Percentiles rank a stretch among this genome's conserved stretches.
Conservation (phyloP, 225 moss, liverwort and hornwort species). For the Physcomitrium patens region DNA sequence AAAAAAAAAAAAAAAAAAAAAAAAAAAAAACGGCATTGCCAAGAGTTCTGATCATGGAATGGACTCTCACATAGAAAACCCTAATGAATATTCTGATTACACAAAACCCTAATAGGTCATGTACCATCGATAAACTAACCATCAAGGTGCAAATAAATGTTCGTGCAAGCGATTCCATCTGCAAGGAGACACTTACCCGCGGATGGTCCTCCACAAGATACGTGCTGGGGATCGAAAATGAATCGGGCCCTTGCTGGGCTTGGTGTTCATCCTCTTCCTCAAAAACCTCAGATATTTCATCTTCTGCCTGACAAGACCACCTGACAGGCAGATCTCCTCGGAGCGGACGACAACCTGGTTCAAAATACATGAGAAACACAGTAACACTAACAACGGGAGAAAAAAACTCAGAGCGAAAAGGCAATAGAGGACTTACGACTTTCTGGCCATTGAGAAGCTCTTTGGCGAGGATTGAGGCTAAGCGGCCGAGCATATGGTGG, state of each 20-base stretch:
- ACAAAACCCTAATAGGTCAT: too few species aligned
- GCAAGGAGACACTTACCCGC: slow-evolving; percentile 46
- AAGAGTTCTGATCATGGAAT: too few species aligned
- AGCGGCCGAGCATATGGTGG: slow-evolving; percentile 71
- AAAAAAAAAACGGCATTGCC: too few species aligned
- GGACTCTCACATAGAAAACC: too few species aligned
- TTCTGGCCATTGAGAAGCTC: slow-evolving; percentile 42
- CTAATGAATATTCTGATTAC: too few species aligned
- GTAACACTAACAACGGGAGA: too few species aligned
- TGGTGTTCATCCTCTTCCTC: slow-evolving; percentile 88
- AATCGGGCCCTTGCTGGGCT: slow-evolving; percentile 87
- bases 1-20: too few species aligned
- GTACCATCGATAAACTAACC: too few species aligned
- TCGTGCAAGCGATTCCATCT: too few species aligned
- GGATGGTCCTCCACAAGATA: slow-evolving; percentile 77
- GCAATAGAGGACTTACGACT: too few species aligned
- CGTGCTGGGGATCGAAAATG: slow-evolving; percentile 79
- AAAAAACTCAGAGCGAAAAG: too few species aligned
- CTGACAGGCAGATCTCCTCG: slow-evolving; percentile 82
- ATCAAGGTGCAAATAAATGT: too few species aligned
- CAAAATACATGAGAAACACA: background rate
- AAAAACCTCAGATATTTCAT: slow-evolving; percentile 84
- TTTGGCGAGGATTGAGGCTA: slow-evolving; percentile 70
- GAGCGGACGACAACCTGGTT: slow-evolving; percentile 68
- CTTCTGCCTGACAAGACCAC: slow-evolving; percentile 81